Evolutionary conservation across 1,284 basidiomycete species (phyloP).

Genomic region (Ceratobasidium sp.): DNA sequence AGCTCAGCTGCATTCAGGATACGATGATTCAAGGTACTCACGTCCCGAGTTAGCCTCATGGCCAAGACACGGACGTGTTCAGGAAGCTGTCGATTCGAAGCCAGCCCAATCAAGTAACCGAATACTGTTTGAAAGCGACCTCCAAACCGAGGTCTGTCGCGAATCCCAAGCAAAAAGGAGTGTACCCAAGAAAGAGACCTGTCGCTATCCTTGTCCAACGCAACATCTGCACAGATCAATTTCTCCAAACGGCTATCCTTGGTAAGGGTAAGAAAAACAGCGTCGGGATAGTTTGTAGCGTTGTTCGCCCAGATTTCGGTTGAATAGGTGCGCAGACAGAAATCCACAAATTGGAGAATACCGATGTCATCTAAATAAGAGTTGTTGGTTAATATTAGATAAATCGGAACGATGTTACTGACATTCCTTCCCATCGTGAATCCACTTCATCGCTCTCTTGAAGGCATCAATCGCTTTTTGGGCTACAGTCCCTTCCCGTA

Average conservation of each 20-base stretch:
- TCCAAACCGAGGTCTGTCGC: constrained; percentile 66
- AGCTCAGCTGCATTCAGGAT: neutral
- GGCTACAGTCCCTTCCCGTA: constrained; percentile 1
- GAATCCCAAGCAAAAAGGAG: constrained; percentile 70
- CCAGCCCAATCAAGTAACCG: constrained; percentile 54
- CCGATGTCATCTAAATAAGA: constrained; percentile 69
- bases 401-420: neutral
- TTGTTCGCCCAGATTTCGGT: constrained; percentile 75
- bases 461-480: constrained; percentile 15
- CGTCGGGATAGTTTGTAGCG: constrained; percentile 74
- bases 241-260: constrained; percentile 75
- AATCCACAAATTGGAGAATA: constrained; percentile 71
- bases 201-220: constrained; percentile 58
- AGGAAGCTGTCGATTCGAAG: neutral
- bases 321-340: constrained; percentile 68
- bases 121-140: constrained; percentile 77
- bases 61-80: constrained; percentile 18
- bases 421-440: constrained; percentile 17
- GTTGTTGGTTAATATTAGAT: neutral
- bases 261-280: constrained; percentile 84
- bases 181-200: constrained; percentile 70
- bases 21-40: neutral
- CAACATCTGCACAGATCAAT: constrained; percentile 61
- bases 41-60: neutral
- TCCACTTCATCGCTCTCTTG: constrained; percentile 32